Evolutionary conservation across 2,329 filamentous ascomycete species (phyloP).

Genomic region (Aaosphaeria pasadenensis): DNA sequence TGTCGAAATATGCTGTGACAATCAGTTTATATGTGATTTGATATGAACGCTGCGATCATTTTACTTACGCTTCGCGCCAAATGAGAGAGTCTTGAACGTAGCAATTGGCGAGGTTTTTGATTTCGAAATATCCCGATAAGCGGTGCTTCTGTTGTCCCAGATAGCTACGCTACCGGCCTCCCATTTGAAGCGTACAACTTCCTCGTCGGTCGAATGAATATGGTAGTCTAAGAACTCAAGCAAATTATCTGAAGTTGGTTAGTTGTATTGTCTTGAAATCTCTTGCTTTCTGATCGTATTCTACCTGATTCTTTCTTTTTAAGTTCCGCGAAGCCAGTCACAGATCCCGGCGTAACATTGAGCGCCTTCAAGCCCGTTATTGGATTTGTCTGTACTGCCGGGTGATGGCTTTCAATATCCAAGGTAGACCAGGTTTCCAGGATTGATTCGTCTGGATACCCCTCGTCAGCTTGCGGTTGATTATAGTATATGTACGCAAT

Average conservation of each 20-base stretch:
- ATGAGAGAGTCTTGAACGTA: neutral
- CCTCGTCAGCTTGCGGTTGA: too few species aligned
- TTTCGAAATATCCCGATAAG: constrained; percentile 4
- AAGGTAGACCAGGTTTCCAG: too few species aligned
- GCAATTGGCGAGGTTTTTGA: neutral
- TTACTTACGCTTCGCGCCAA: constrained; percentile 4
- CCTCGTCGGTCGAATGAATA: constrained; percentile 8
- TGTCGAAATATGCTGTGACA: constrained; percentile 8
- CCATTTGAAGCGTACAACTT: constrained; percentile 10
- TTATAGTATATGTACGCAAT: neutral
- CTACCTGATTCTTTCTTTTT: constrained; percentile 50
- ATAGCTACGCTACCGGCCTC: constrained; percentile 9
- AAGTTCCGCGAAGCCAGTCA: constrained; percentile 49
- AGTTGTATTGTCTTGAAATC: neutral
- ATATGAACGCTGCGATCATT: neutral
- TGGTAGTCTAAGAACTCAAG: constrained; percentile 8
- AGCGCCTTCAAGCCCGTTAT: constrained; percentile 48
- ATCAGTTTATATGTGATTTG: neutral
- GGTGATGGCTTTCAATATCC: constrained; percentile 38
- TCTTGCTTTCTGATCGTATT: neutral
- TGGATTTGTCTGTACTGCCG: constrained; percentile 49
- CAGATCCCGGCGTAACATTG: constrained; percentile 39
- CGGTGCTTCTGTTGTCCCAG: constrained; percentile 11
- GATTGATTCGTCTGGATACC: too few species aligned
- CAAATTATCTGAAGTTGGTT: constrained; percentile 6